Evolutionary conservation across 2,329 filamentous ascomycete species (phyloP), one percentile per base, ranked within the genome.

Genomic region (Leptodontidium sp.): DNA sequence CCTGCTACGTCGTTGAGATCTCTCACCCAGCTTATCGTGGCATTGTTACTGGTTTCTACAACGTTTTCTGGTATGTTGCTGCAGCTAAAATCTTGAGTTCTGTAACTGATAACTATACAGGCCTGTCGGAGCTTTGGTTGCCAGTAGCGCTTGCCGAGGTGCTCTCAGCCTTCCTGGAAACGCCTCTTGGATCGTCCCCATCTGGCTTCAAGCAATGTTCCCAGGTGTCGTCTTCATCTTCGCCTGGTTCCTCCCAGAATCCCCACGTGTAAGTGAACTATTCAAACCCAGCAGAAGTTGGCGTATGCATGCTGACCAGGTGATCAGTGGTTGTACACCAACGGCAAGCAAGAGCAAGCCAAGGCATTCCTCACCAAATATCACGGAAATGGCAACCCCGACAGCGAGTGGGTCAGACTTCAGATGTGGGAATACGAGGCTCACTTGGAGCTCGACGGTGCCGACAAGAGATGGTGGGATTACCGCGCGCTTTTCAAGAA

Each of bases 381-480:
- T 67, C 86, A 87, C 70, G 85, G 85, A 59, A 83, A 87, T 53
- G 86, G 85, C 32, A 80, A 82, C 29, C 77, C 78, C 9, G 80
- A 85, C 14, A 83, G 84, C 66, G 80, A 85, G 1, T 83, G 86
- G 71, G 86, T 87, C 2, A 80, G 82, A 71, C 80, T 87, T 2
- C 83, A 87, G 74, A 76, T 83, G 59, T 75, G 76, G 45, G 83
- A 85, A 74, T 80, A 86, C 69, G 81, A 83, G 71, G 84, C 87
- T 68, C 82, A 85, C 79, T 74, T 81, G 9, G 81, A 82, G n/a
- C 79, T 79, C 8, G 82, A 85, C 63, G 84, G 83, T 8, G 83
- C 84, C 1, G 85, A 87, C 69, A 86, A 86, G 78, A 80, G 81
- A 59, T 87, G 84, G 84, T 86, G 83, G 82, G 84, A 87, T 73